phyloP scores from a whole-genome alignment of 2,329 filamentous ascomycete species.

The Colletotrichum sp. region DNA sequence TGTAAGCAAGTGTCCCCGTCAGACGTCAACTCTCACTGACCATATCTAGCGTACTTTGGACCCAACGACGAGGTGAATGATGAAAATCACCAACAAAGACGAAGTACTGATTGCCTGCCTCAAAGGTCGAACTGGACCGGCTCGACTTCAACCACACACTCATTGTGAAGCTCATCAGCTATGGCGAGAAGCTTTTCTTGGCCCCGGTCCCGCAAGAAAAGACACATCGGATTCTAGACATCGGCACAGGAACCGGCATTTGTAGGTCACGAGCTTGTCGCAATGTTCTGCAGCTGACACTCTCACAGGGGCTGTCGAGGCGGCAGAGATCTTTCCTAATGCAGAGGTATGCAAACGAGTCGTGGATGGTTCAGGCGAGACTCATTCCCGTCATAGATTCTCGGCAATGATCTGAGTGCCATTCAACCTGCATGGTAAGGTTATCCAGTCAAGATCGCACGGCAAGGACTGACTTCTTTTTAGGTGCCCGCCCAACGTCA shows the following conservation, averaged over 20 bases:
- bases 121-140: neutral
- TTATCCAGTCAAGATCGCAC: too few relatives aligned
- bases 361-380: constrained; percentile 27
- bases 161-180: neutral
- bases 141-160: constrained; percentile 1
- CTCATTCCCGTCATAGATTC: constrained; percentile 39
- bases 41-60: constrained; percentile 27
- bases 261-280: constrained; percentile 25
- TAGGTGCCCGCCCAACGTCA: constrained; percentile 65
- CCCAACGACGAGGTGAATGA: constrained; percentile 38
- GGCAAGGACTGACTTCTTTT: neutral
- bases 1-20: too few relatives aligned
- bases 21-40: too few relatives aligned
- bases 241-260: constrained; percentile 49
- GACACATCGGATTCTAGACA: constrained; percentile 40
- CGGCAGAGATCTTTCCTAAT: constrained; percentile 36
- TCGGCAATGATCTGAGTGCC: constrained; percentile 32
- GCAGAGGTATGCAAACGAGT: constrained; percentile 21
- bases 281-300: neutral
- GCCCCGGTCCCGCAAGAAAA: constrained; percentile 32
- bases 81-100: too few relatives aligned
- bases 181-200: neutral
- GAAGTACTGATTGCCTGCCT: neutral
- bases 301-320: constrained; percentile 39
- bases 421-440: constrained; percentile 11